Base-by-base conservation (phyloP, 2,329 filamentous ascomycete genomes). In the Botrytis tulipae region DNA sequence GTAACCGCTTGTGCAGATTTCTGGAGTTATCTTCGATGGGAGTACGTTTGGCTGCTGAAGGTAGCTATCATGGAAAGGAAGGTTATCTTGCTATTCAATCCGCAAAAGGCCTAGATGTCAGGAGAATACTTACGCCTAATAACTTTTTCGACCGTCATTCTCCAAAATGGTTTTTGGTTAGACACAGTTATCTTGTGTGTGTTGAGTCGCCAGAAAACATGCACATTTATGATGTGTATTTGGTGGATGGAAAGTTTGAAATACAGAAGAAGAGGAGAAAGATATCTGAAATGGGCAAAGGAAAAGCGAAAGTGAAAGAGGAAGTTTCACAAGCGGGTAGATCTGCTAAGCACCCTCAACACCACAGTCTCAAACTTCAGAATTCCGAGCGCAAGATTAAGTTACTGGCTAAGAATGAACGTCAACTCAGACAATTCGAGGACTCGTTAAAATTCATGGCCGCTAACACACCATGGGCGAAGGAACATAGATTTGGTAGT, bases 181-280 rank as follows among this genome's bases (percentile, higher is more conserved):
- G 96, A 70, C 95, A 98, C 82, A 98, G 94, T 84, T 99, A 99
- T 80, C 91, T 99, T 74, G 95, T 97, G 62, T 98, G 95, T 78
- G 95, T 98, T n/a, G 95, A 98, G 81, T 98, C 96, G 0, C 96
- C 96, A 0, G 95, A 98, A 82, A 97, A 97, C 78, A 97, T 98
- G 92, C 95, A 97, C 79, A 97, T 98, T 48, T 98, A 97, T 81
- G 97, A 99, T 83, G 96, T 99, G 35, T 98, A 98, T 82, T 87
- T 99, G n/a, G 93, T 98, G 40, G 96, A 99, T 80, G 88, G 92
- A 1, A 91, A 93, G 78, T 99, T 99, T 83, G 87, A 88, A 70
- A 90, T 98, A 68, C 90, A 94, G 76, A 90, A 92, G 72, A 94
- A 94, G 82, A 89, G 88, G 77, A 86, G 84, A 77, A 87, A 87